Base-by-base conservation (phyloP, 345 rosid species). In the Kandelia obovata region DNA sequence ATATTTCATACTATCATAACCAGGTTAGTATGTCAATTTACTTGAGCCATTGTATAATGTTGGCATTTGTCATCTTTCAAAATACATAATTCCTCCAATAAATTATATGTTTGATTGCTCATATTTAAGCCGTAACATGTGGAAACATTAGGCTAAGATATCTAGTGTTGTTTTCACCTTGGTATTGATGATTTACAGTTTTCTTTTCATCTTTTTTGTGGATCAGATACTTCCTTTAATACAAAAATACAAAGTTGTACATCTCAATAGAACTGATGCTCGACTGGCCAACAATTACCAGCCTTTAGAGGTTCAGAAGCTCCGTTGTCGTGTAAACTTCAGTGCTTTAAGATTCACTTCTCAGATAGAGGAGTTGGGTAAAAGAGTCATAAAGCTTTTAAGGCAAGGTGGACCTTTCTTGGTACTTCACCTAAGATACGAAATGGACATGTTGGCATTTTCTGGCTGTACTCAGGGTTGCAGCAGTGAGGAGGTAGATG, bases 401-500 rank as follows among this genome's bases (percentile, higher is more conserved):
- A 90, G 88, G 78, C 78, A 85, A 83, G 87, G 82, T 73, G 99
- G 99, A 55, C 95, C 94, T 32, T 96, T 92, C 77, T 80, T 96
- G 3, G 98, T 89, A 6, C 91, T 92, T 31, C 99, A 96, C 72
- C 97, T 96, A 39, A 79, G 99, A 78, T 92, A 96, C 66, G 99
- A 96, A 86, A 96, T 96, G 99, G 99, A 96, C 73, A 92, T 96
- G 99, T 68, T 96, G 68, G 99, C 99, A 19, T 96, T 96, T 75
- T 96, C 99, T 58, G 99, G 99, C 63, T 96, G 99, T 72, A 81
- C 86, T 35, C 92, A 92, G 56, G 98, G 99, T 74, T 96, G 98
- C 81, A 96, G 81, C 67, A 73, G 80, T 37, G 92, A 88, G 16
- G 99, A 96, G 77, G 95, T 84, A 67, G 99, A 92, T 56, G 98